Conservation (phyloP, 2,329 filamentous ascomycete genomes). For the Penicillium glabrum region DNA sequence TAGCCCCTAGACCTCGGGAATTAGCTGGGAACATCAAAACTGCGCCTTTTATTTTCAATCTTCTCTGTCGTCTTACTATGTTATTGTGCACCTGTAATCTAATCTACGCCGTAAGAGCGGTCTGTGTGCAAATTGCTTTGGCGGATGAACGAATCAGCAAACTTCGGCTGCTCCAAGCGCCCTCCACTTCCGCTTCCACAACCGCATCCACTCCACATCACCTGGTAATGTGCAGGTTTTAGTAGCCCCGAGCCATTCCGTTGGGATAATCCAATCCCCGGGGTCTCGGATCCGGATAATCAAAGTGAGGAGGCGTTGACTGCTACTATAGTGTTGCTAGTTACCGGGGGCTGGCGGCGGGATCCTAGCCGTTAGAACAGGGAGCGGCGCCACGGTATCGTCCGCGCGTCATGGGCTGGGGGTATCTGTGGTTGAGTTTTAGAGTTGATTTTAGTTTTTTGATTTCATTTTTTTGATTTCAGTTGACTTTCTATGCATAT, state of each 20-base stretch:
- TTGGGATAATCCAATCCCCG: neutral
- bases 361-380: constrained; percentile 4
- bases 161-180: neutral
- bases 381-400: constrained; percentile 3
- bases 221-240: too few species aligned
- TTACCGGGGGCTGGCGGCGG: neutral
- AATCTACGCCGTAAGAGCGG: neutral
- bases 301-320: neutral
- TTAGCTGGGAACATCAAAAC: neutral
- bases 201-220: neutral
- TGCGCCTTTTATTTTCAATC: neutral
- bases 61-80: too few species aligned
- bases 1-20: too few species aligned
- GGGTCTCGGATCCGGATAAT: neutral
- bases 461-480: too few species aligned
- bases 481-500: neutral
- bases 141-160: neutral
- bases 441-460: neutral
- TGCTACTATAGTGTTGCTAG: neutral
- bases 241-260: neutral
- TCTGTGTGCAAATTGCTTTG: neutral
- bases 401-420: constrained; percentile 2
- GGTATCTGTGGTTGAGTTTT: neutral
- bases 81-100: neutral
- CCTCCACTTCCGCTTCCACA: neutral